Percentiles rank a stretch among this genome's conserved stretches.
These are phyloP conservation scores for Euclidium syriacum DNA, from an alignment of 345 rosid species.

Conservation along the genomic window DNA sequence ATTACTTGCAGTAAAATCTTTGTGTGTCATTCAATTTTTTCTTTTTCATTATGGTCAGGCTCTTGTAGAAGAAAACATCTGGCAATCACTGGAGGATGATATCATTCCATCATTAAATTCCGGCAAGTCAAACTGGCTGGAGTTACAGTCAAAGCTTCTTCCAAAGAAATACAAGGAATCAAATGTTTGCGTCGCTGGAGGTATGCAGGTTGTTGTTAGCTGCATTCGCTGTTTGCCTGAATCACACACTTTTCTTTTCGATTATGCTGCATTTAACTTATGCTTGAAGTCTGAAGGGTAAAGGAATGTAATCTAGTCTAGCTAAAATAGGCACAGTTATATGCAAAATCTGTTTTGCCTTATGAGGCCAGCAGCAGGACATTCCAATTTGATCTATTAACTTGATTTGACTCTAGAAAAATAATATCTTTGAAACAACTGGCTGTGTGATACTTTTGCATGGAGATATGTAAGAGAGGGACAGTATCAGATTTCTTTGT, in stretches of 20 bases:
- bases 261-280: neutral
- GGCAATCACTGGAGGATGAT: conserved; percentile 90
- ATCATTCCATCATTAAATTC: conserved; percentile 70
- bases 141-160: conserved; percentile 72
- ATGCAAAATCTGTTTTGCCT: conserved; percentile 12
- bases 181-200: conserved; percentile 95
- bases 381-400: neutral
- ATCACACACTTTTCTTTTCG: neutral
- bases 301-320: neutral
- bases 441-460: conserved; percentile 4
- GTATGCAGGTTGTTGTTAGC: conserved; percentile 54
- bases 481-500: conserved; percentile 1
- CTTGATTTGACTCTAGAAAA: conserved; percentile 1
- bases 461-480: conserved; percentile 8
- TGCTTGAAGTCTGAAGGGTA: conserved; percentile 16
- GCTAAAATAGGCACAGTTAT: neutral
- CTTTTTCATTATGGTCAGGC: conserved; percentile 40
- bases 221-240: conserved; percentile 12
- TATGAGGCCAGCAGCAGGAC: neutral
- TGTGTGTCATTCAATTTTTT: conserved; percentile 9
- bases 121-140: conserved; percentile 89
- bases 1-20: conserved; percentile 4
- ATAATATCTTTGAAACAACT: neutral
- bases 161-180: conserved; percentile 62
- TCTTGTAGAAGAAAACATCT: conserved; percentile 64